Conservation (phyloP, 1,284 basidiomycete species). For the Cutaneotrichosporon sp. region DNA sequence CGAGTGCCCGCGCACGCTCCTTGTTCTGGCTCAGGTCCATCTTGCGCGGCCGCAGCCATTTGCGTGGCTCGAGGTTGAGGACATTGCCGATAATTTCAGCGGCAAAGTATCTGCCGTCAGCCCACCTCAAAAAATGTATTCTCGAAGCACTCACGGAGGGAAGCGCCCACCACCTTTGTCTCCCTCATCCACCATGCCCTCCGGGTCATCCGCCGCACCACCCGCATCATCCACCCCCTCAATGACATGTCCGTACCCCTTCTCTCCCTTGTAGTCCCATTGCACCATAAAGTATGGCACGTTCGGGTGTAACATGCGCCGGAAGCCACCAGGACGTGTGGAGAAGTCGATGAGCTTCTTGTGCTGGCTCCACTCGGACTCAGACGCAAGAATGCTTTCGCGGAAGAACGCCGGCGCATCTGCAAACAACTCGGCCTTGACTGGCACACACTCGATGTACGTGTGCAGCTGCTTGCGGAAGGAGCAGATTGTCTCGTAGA, state of each 20-base stretch:
- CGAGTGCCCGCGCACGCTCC: constrained; percentile 62
- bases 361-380: constrained; percentile 96
- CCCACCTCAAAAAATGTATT: not conserved
- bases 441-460: constrained; percentile 83
- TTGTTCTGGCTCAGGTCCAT: constrained; percentile 70
- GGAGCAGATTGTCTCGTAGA: constrained; percentile 87
- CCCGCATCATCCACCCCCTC: constrained; percentile 74
- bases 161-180: constrained; percentile 86
- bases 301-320: constrained; percentile 89
- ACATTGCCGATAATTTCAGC: constrained; percentile 92
- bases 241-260: constrained; percentile 95
- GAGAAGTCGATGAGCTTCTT: constrained; percentile 94
- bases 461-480: constrained; percentile 87
- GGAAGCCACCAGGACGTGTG: constrained; percentile 79
- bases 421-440: constrained; percentile 80
- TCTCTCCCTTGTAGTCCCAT: constrained; percentile 95
- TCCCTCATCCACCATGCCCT: constrained; percentile 69
- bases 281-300: constrained; percentile 98
- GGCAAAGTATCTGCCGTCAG: constrained; percentile 74
- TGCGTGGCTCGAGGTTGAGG: constrained; percentile 80
- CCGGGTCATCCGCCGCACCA: constrained; percentile 63
- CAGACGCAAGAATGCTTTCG: constrained; percentile 86
- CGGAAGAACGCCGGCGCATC: constrained; percentile 90
- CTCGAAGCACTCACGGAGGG: constrained; percentile 62
- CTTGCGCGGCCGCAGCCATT: constrained; percentile 76